Conservation (phyloP, 2,329 filamentous ascomycete species). For the Neonectria hederae region DNA sequence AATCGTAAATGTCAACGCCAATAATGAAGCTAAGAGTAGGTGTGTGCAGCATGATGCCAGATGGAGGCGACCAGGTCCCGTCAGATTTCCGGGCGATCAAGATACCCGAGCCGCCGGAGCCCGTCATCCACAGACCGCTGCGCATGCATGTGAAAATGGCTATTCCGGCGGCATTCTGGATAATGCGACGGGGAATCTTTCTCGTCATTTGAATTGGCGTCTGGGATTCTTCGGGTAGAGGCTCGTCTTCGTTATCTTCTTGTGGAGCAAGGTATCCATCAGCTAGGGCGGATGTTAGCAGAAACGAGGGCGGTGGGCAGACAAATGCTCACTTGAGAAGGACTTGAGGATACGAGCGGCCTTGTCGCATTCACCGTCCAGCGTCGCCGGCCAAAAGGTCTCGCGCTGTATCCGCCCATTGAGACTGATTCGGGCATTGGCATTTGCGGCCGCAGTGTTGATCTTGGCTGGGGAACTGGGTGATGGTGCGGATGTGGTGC, state of each 20-base stretch:
- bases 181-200: conserved; percentile 87
- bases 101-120: conserved; percentile 89
- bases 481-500: conserved; percentile 30
- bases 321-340: conserved; percentile 75
- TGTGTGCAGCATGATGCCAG: conserved; percentile 90
- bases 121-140: conserved; percentile 89
- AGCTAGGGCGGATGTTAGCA: conserved; percentile 49
- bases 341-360: conserved; percentile 88
- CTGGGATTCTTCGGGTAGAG: conserved; percentile 52
- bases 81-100: conserved; percentile 85
- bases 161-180: conserved; percentile 88
- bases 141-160: conserved; percentile 97
- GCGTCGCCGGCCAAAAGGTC: conserved; percentile 84
- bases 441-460: conserved; percentile 49
- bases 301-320: conserved; percentile 1
- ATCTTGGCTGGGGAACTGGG: conserved; percentile 44
- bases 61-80: conserved; percentile 90
- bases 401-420: conserved; percentile 58
- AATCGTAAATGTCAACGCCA: conserved; percentile 95
- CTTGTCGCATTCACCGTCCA: conserved; percentile 92
- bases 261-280: conserved; percentile 65
- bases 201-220: conserved; percentile 68
- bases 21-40: conserved; percentile 88
- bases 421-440: conserved; percentile 22
- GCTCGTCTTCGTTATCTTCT: conserved; percentile 47